Percentiles rank a stretch among this genome's conserved stretches.
Evolutionary conservation across 2,329 filamentous ascomycete genomes (phyloP).

Genomic region (Colletotrichum tanaceti): DNA sequence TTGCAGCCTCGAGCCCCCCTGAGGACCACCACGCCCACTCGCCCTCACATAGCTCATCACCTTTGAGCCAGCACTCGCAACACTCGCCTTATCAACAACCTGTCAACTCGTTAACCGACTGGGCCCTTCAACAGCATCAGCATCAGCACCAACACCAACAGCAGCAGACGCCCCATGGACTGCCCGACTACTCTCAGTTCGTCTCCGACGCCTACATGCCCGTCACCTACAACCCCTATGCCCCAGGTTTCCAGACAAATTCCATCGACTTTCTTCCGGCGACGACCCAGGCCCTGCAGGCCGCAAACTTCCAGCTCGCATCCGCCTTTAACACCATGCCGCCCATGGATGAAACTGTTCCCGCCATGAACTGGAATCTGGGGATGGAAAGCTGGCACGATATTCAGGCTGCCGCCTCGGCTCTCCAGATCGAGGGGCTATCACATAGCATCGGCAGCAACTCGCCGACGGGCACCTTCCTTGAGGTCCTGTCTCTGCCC

Average conservation of each 20-base stretch:
- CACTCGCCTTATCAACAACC: constrained; percentile 66
- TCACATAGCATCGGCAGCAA: constrained; percentile 58
- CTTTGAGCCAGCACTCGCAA: constrained; percentile 62
- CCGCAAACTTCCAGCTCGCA: constrained; percentile 71
- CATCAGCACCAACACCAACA: constrained; percentile 63
- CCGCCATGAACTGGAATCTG: constrained; percentile 69
- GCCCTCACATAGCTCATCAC: constrained; percentile 57
- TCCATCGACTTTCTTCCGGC: constrained; percentile 71
- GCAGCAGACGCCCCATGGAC: constrained; percentile 46
- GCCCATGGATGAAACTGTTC: constrained; percentile 65
- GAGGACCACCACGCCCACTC: constrained; percentile 60
- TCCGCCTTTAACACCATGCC: constrained; percentile 70
- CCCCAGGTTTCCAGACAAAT: constrained; percentile 64
- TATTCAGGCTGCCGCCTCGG: constrained; percentile 70
- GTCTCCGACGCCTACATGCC: constrained; percentile 63
- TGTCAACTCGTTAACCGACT: constrained; percentile 68
- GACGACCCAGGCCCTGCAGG: constrained; percentile 72
- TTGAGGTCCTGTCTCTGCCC: constrained; percentile 86
- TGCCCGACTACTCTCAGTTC: constrained; percentile 63
- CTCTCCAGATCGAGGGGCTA: constrained; percentile 64
- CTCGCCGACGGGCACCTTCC: constrained; percentile 66
- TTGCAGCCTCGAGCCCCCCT: constrained; percentile 62
- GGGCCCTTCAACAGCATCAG: constrained; percentile 69
- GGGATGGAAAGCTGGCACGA: constrained; percentile 83
- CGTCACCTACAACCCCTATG: constrained; percentile 58